Percentiles rank a stretch among this genome's conserved stretches.
Evolutionary conservation across 2,329 filamentous ascomycete genomes (phyloP).

Genomic region (Beauveria bassiana): DNA sequence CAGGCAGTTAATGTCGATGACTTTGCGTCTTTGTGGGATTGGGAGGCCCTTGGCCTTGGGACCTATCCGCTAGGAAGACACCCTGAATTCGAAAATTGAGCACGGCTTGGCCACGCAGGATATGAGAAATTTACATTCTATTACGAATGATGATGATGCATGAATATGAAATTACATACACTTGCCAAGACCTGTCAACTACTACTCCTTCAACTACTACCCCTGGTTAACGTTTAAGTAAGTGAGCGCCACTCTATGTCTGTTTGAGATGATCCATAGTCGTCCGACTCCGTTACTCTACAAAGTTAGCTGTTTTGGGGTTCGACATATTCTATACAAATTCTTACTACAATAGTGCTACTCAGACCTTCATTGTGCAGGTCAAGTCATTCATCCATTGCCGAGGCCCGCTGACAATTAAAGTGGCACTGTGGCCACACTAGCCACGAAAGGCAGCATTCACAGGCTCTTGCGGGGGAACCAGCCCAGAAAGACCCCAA

Average conservation of each 20-base stretch:
- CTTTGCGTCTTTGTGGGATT: conserved; percentile 7
- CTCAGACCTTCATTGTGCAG: not conserved
- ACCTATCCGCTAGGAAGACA: not conserved
- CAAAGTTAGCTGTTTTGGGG: too few species aligned
- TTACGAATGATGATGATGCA: not conserved
- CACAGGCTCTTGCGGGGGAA: not conserved
- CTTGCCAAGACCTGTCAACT: not conserved
- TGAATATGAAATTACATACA: not conserved
- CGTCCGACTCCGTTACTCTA: too few species aligned
- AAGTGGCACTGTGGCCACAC: not conserved
- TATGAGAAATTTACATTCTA: not conserved
- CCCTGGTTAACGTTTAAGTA: too few species aligned
- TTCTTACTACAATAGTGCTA: not conserved
- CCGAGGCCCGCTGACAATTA: conserved; percentile 5
- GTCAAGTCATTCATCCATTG: not conserved
- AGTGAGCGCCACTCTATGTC: not conserved
- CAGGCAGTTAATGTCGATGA: not conserved
- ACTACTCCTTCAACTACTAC: not conserved
- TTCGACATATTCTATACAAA: not conserved
- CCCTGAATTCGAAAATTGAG: not conserved
- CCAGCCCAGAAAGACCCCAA: not conserved
- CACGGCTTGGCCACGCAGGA: too few species aligned
- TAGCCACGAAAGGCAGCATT: not conserved
- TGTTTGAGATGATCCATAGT: not conserved
- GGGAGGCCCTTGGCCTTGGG: conserved; percentile 4